These are phyloP conservation scores for Aspergillus tanneri DNA, from an alignment of 2,329 filamentous ascomycete species.

Conservation along the genomic window DNA sequence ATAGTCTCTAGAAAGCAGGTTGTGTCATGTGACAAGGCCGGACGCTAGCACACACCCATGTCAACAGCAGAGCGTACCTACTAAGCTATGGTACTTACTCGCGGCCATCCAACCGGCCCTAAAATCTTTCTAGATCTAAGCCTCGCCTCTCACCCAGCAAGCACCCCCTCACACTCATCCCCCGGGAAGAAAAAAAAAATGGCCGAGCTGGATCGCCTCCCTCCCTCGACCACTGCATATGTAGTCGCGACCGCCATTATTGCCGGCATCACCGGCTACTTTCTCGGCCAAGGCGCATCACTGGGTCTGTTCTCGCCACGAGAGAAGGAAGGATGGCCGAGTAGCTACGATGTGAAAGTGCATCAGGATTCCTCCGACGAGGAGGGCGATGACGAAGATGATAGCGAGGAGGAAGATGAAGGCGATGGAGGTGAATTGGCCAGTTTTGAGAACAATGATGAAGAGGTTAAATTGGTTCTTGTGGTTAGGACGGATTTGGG, in stretches of 20 bases:
- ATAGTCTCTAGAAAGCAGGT: no score
- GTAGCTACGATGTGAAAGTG: slow-evolving; percentile 55
- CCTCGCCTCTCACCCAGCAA: not conserved
- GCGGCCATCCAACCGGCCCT: no score
- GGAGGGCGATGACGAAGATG: slow-evolving; percentile 39
- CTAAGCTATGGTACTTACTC: no score
- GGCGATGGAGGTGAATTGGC: slow-evolving; percentile 53
- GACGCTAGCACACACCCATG: no score
- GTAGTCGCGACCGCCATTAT: slow-evolving; percentile 72
- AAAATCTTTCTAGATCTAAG: not conserved
- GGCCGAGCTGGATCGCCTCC: slow-evolving; percentile 41
- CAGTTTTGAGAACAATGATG: slow-evolving; percentile 54
- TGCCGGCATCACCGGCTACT: slow-evolving; percentile 73
- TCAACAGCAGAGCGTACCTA: no score
- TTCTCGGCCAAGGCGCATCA: slow-evolving; percentile 62
- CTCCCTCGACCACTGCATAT: slow-evolving; percentile 58
- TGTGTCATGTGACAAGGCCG: no score
- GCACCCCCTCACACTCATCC: no score
- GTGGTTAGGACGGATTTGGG: slow-evolving; percentile 91
- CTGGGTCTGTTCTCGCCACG: slow-evolving; percentile 68
- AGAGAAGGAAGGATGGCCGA: slow-evolving; percentile 49
- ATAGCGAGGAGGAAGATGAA: slow-evolving; percentile 67
- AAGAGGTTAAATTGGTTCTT: slow-evolving; percentile 92
- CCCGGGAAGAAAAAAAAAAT: no score
- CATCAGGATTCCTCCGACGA: slow-evolving; percentile 46